Base-by-base conservation (phyloP, 352 stramenopile species). In the Phytophthora europaea region DNA sequence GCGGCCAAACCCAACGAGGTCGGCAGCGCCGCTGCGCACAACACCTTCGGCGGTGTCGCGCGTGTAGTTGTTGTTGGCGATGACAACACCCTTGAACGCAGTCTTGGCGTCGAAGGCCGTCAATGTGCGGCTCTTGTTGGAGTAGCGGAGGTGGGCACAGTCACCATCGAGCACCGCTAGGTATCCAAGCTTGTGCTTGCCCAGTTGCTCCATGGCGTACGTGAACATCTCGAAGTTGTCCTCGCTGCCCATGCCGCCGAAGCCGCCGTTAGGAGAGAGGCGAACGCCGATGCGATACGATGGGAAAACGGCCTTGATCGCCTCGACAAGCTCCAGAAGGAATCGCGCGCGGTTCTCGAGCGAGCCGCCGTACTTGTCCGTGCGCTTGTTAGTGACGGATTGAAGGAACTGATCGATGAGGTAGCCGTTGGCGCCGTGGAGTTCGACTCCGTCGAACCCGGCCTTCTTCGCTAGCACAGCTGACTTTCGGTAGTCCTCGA, bases 341-440 rank as follows among this genome's bases (percentile, higher is more conserved):
- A 98, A 81, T 16, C 81, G 79, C 13, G 76, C 54, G 36, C 66
- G 81, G 67, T 80, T 76, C 63, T 79, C 71, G 34, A 79, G 53
- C 15, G 70, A 73, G 6, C 67, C 69, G 16, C 68, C 65, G 34
- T 83, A 83, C 5, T 90, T 73, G 79, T 98, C 92, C 10, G 79
- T 94, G 43, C 88, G 87, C 23, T 79, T 75, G 78, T 98, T 98
- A 18, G 69, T 69, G 7, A 40, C 71, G 6, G 76, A 79, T 55
- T 94, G 82, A 16, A 98, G 61, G 73, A 98, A 97, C 65, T 97
- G 79, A 62, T 98, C 92, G 57, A 98, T 74, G 33, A 98, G 74
- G 63, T 98, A 98, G 16, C 94, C 94, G 65, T 98, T 97, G 0
- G 90, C 94, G 15, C 23, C 70, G 76, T 98, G 95, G 94, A 81